A percentile compares a stretch with the other conserved stretches of the same genome.
Conservation (phyloP, 257 asterid species). For the Anisodus acutangulus region DNA sequence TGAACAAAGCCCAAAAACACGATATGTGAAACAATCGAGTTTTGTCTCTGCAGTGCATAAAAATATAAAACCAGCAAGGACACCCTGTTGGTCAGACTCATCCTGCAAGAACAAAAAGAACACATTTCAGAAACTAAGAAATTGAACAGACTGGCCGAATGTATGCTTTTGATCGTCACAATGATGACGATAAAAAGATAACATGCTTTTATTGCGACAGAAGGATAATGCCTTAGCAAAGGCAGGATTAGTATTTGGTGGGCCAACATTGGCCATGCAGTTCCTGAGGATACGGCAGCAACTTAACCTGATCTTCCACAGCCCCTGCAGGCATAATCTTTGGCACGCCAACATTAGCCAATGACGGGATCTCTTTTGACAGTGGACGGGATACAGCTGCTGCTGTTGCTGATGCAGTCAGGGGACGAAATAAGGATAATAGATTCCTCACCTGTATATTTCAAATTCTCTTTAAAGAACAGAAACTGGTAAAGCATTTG, state of each 20-base stretch:
- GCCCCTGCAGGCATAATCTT: constrained; percentile 39
- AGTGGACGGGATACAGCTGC: constrained; percentile 34
- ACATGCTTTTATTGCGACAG: background rate
- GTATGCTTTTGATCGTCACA: background rate
- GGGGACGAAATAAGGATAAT: constrained; percentile 59
- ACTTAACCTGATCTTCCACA: constrained; percentile 38
- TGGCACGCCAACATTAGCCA: constrained; percentile 19
- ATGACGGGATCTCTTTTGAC: constrained; percentile 36
- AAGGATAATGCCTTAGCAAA: constrained; percentile 28
- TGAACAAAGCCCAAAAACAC: constrained; percentile 78
- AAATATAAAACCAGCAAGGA: constrained; percentile 67
- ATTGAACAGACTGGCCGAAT: background rate
- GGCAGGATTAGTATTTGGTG: constrained; percentile 36
- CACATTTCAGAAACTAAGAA: constrained; percentile 21
- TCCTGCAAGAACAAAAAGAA: background rate
- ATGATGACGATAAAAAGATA: background rate
- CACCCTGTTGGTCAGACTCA: constrained; percentile 13
- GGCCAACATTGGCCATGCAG: constrained; percentile 20
- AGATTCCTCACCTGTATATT: constrained; percentile 56
- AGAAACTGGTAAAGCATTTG: background rate
- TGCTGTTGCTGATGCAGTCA: constrained; percentile 39
- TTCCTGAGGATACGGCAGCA: constrained; percentile 14
- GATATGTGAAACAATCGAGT: constrained; percentile 65
- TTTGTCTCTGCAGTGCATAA: constrained; percentile 67
- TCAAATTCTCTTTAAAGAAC: constrained; percentile 21